Percentiles rank a stretch among this genome's conserved stretches.
Conservation (phyloP, 345 rosid genomes). For the Populus simonii region DNA sequence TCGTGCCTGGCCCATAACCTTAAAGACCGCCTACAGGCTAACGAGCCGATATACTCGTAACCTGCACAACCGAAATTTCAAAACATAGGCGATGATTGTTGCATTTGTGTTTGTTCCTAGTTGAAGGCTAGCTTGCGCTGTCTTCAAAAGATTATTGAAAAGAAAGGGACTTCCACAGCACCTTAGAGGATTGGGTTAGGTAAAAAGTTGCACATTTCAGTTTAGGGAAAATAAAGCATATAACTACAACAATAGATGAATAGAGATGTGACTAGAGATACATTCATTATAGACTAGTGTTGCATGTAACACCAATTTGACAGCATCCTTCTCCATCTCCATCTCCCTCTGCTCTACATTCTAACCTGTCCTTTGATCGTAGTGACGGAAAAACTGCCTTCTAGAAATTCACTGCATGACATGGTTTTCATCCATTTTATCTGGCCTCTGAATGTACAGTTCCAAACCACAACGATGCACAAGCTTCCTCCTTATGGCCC, state of each 20-base stretch:
- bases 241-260: not conserved
- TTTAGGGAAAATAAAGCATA: not conserved
- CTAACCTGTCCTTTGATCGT: not conserved
- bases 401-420: too few relatives aligned
- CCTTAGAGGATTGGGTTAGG: too few relatives aligned
- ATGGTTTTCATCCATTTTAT: too few relatives aligned
- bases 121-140: not conserved
- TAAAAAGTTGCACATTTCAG: not conserved
- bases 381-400: not conserved
- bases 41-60: not conserved
- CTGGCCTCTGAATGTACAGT: too few relatives aligned
- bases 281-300: not conserved
- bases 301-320: not conserved
- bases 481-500: too few relatives aligned
- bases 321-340: not conserved
- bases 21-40: not conserved
- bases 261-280: not conserved
- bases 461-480: not conserved
- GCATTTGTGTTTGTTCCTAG: not conserved
- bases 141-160: not conserved
- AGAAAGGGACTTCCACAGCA: not conserved
- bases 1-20: too few relatives aligned
- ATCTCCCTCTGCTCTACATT: not conserved
- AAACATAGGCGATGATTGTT: not conserved
- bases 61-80: not conserved